Base-by-base conservation (phyloP, 345 rosid genomes). In the Cardamine resedifolia region DNA sequence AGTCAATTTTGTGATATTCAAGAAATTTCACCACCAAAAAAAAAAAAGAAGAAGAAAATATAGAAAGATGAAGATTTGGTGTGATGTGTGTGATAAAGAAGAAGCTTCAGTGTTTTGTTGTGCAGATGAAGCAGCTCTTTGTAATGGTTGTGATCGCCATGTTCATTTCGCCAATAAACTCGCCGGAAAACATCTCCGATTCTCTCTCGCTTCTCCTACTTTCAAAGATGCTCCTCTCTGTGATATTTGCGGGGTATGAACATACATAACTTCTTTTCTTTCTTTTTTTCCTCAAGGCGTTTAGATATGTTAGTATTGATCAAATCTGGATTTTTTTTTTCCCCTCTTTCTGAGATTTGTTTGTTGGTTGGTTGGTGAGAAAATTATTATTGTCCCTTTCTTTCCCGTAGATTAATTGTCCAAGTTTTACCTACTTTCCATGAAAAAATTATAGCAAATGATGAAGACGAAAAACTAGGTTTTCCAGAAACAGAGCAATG, bases 41-140 rank as follows among this genome's bases (percentile, higher is more conserved):
- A 34, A 3, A 10, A 10, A 34, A 34, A 10, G 11, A 36, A n/a
- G n/a, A 5, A 36, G 16, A 7, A 12, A 53, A 14, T 56, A 7
- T 9, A 7, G 38, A 41, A 66, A 18, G 56, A 90, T 90, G 95
- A 90, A 90, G 88, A 85, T 90, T 56, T 69, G 85, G 81, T 90
- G 97, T 59, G 90, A 88, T 60, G 86, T 83, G 27, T 90, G 97
- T 66, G 83, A 81, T 50, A 79, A 75, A 57, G 81, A 75, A 51
- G 88, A 86, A 57, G 94, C 90, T 28, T 64, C 79, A 0, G 82
- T 88, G 26, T 85, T 88, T 52, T 90, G 94, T 49, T 80, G 79
- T 4, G 90, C 96, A 3, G 96, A 90, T 81, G 96, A 88, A 84
- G 96, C 96, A 33, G 85, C 90, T 74, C 90, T 90, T 1, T 90